Evolutionary conservation across 179 eudicot species (phyloP).

Genomic region (Corrigiola litoralis): DNA sequence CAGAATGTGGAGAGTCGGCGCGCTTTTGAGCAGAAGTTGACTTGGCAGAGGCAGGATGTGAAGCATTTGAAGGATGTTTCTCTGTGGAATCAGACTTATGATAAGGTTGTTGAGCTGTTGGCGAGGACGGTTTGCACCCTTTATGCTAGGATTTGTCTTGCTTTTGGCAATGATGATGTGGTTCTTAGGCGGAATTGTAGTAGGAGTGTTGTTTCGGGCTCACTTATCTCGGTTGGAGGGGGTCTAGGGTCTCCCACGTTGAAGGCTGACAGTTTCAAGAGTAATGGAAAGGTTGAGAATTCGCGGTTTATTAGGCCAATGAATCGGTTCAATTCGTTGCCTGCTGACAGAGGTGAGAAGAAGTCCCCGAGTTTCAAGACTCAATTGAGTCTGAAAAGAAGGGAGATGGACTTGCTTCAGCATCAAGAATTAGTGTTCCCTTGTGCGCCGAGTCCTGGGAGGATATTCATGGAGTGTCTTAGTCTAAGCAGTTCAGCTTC

Average conservation of each 20-base stretch:
- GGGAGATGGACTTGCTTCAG: slow-evolving; percentile 39
- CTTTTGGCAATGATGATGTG: slow-evolving; percentile 38
- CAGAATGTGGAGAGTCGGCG: slow-evolving; percentile 57
- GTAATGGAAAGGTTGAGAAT: slow-evolving; percentile 16
- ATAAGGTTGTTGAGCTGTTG: slow-evolving; percentile 65
- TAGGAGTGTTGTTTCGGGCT: slow-evolving; percentile 24
- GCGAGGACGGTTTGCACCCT: slow-evolving; percentile 80
- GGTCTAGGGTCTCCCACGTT: slow-evolving; percentile 9
- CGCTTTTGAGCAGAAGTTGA: slow-evolving; percentile 70
- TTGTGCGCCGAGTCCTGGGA: slow-evolving; percentile 84
- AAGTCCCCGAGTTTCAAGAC: slow-evolving; percentile 29
- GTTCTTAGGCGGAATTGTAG: slow-evolving; percentile 21
- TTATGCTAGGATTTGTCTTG: slow-evolving; percentile 49
- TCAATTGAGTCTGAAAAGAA: slow-evolving; percentile 27
- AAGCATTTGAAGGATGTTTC: slow-evolving; percentile 62
- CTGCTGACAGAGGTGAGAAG: slow-evolving; percentile 30
- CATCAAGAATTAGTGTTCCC: slow-evolving; percentile 52
- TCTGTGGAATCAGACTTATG: slow-evolving; percentile 74
- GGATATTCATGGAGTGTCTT: slow-evolving; percentile 83
- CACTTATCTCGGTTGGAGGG: slow-evolving; percentile 23
- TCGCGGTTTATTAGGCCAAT: background rate
- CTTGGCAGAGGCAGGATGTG: slow-evolving; percentile 84
- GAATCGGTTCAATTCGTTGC: slow-evolving; percentile 30
- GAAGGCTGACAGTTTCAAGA: slow-evolving; percentile 23
- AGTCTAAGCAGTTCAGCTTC: slow-evolving; percentile 70